Evolutionary conservation across 331 rosid genomes (phyloP).

Genomic region (Cucumis variabilis): DNA sequence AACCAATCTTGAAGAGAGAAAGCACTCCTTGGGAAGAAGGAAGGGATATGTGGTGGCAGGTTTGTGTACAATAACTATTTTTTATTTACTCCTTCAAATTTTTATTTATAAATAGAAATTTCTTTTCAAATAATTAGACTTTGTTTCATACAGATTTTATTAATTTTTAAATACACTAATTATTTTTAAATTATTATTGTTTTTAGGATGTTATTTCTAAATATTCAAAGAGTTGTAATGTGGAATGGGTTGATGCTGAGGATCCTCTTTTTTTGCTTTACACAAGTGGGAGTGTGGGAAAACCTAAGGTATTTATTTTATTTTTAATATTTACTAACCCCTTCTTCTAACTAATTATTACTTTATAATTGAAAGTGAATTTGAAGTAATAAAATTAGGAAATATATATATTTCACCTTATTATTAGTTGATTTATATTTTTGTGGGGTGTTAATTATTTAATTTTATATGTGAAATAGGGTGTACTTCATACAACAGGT

Average conservation of each 20-base stretch:
- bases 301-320: conserved; percentile 72
- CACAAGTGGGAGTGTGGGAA: conserved; percentile 98
- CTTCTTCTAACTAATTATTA: not conserved
- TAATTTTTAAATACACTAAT: not conserved
- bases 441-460: not conserved
- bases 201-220: conserved; percentile 72
- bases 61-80: conserved; percentile 11
- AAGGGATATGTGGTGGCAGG: conserved; percentile 99
- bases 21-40: conserved; percentile 80
- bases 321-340: not conserved
- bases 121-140: not conserved
- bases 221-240: conserved; percentile 78
- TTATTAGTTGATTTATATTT: no score
- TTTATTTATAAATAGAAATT: no score
- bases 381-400: no score
- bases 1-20: conserved; percentile 60
- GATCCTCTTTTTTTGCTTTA: conserved; percentile 95
- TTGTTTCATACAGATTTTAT: not conserved
- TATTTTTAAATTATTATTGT: not conserved
- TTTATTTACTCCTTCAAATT: no score
- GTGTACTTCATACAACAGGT: conserved; percentile 95
- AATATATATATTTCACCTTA: no score
- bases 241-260: conserved; percentile 99
- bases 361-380: no score
- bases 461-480: conserved; percentile 51